Conservation (phyloP, 2,329 filamentous ascomycete genomes). For the Aspergillus tanneri region DNA sequence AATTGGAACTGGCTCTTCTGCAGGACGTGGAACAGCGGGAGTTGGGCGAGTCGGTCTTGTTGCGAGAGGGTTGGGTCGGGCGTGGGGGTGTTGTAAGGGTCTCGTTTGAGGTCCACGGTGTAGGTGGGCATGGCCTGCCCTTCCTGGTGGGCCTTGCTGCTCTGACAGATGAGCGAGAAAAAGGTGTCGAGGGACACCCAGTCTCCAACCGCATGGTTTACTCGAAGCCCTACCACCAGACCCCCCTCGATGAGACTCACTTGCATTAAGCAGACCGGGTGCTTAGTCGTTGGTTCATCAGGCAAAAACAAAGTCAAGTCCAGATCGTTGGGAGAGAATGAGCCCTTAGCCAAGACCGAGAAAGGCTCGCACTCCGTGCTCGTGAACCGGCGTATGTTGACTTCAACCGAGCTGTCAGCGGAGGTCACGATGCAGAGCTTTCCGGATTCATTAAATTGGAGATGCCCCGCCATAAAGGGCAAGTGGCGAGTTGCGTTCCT, state of each 20-base stretch:
- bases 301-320: constrained; percentile 14
- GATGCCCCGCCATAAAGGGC: constrained; percentile 22
- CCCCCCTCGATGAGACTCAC: constrained; percentile 23
- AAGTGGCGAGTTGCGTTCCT: constrained; percentile 19
- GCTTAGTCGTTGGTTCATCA: constrained; percentile 1
- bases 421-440: constrained; percentile 16
- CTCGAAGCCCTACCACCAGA: constrained; percentile 18
- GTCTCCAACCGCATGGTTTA: constrained; percentile 25
- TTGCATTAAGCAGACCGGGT: constrained; percentile 22
- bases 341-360: constrained; percentile 7
- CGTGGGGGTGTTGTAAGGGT: constrained; percentile 16
- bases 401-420: constrained; percentile 7
- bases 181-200: constrained; percentile 25
- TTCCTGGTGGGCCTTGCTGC: constrained; percentile 20
- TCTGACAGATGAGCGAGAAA: constrained; percentile 22
- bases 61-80: constrained; percentile 5
- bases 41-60: constrained; percentile 12
- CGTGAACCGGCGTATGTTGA: constrained; percentile 11
- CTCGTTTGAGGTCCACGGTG: constrained; percentile 20
- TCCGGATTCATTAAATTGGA: constrained; percentile 15
- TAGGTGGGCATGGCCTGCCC: constrained; percentile 16
- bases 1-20: constrained; percentile 14
- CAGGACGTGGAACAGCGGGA: constrained; percentile 17
- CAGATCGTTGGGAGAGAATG: constrained; percentile 17
- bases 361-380: constrained; percentile 15